A percentile compares a stretch with the other conserved stretches of the same genome.
phyloP scores from a whole-genome alignment of 495 filamentous ascomycete species.

The Neurospora sp. region DNA sequence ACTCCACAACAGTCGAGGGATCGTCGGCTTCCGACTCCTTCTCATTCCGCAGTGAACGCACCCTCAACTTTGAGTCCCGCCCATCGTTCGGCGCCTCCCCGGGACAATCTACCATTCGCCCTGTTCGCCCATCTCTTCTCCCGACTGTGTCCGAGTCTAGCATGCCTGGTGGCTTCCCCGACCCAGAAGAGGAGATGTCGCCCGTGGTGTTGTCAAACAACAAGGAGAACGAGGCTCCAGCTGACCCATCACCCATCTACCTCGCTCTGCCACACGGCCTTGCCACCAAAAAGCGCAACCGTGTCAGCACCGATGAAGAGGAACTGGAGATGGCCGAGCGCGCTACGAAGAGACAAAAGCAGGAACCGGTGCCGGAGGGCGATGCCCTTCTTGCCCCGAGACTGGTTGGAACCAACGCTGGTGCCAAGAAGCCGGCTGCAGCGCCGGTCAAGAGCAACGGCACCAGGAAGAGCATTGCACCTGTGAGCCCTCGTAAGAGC shows the following conservation, averaged over 20 bases:
- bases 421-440: neutral
- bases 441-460: conserved; percentile 5
- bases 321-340: conserved; percentile 34
- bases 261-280: conserved; percentile 54
- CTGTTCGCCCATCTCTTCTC: conserved; percentile 43
- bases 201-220: conserved; percentile 13
- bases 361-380: conserved; percentile 38
- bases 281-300: conserved; percentile 61
- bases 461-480: conserved; percentile 17
- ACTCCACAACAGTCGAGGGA: conserved; percentile 6
- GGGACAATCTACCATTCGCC: conserved; percentile 46
- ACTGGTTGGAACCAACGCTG: conserved; percentile 10
- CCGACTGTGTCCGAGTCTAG: conserved; percentile 14
- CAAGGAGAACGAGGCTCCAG: conserved; percentile 40
- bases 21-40: conserved; percentile 42
- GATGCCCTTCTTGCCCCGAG: conserved; percentile 33
- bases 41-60: conserved; percentile 50
- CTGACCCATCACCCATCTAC: conserved; percentile 1
- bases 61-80: conserved; percentile 39
- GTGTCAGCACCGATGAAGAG: conserved; percentile 41
- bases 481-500: conserved; percentile 9
- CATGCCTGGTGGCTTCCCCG: conserved; percentile 44
- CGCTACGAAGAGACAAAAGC: conserved; percentile 36
- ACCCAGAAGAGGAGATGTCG: neutral
- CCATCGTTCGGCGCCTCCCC: conserved; percentile 39